Evolutionary conservation across 208 protist genomes (phyloP), one percentile per base, ranked within the genome.

Genomic region (Trypanosoma platydactyli): DNA sequence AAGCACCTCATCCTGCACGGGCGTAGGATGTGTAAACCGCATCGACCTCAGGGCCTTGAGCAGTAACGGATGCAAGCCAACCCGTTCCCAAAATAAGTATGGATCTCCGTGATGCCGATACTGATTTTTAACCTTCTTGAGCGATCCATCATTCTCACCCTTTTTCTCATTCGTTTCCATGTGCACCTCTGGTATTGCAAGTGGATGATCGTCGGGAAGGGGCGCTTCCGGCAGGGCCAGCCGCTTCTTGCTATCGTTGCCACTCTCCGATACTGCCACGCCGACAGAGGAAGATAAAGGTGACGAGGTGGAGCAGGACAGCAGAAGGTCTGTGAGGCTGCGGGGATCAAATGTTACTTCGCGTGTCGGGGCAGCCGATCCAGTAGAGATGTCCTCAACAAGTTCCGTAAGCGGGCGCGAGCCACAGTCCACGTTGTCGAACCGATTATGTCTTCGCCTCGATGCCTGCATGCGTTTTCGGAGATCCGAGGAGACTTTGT

Each of bases 1-100:
- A 25, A 96, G 83, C 62, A 93, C 86, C 71, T 88, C 79, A 67
- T 92, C 81, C 68, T 96, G 91, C 27, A 94, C 84, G 0, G 91
- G 88, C 1, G 91, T 96, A 11, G 91, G 88, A 57, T 94, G 86
- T 9, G 81, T 81, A 59, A 96, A 96, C 40, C 79, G 76, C 79
- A 92, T 77, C 35, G 63, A 62, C 15, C 79, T 79, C 58, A 96
- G 65, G 5, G 88, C 91, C 61, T 77, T 63, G 24, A 92, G 65
- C 27, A 96, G 71, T 0, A 71, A 66, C 12, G 81, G 83, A 66
- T 92, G 81, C 18, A 96, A 63, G 22, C 83, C 86, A 6, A 90
- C 68, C 20, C 88, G 84, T 64, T 93, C 80, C 88, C 91, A 96
- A 62, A 94, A 91, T 0, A 92, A 38, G 64, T 94, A 89, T 0